Evolutionary conservation across 179 eudicot genomes (phyloP).

Genomic region (Heliamphora pulchella): DNA sequence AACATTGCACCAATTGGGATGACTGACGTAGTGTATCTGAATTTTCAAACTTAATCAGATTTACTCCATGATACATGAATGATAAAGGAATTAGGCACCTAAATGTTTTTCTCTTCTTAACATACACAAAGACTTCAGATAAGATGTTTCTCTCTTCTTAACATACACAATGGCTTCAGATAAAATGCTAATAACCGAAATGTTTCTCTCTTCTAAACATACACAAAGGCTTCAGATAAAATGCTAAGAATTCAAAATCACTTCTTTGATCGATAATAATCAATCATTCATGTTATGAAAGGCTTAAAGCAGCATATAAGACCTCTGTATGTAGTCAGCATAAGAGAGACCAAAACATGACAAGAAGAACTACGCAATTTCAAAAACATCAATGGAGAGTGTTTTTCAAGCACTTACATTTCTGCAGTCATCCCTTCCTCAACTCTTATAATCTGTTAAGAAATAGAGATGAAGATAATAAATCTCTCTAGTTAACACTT

Average conservation of each 20-base stretch:
- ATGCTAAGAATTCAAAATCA: neutral
- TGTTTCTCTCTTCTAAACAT: no score
- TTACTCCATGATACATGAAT: neutral
- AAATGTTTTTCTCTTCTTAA: neutral
- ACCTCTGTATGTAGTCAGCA: neutral
- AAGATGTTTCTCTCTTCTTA: no score
- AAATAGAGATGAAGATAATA: constrained; percentile 15
- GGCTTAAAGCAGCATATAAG: neutral
- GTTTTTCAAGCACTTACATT: constrained; percentile 50
- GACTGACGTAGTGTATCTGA: constrained; percentile 85
- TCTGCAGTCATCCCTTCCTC: constrained; percentile 97
- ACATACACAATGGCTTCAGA: no score
- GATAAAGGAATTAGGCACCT: neutral
- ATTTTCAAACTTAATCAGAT: constrained; percentile 12
- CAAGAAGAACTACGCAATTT: neutral
- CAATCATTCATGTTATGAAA: constrained; percentile 6
- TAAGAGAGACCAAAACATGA: neutral
- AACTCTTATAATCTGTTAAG: constrained; percentile 70
- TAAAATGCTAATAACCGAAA: neutral
- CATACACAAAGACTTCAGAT: no score
- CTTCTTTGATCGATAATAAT: neutral
- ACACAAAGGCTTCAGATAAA: neutral
- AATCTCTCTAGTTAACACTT: neutral
- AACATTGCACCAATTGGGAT: constrained; percentile 97
- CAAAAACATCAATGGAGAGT: constrained; percentile 2